Evolutionary conservation across 257 asterid species (phyloP).

Genomic region (Solanum paucissectum): DNA sequence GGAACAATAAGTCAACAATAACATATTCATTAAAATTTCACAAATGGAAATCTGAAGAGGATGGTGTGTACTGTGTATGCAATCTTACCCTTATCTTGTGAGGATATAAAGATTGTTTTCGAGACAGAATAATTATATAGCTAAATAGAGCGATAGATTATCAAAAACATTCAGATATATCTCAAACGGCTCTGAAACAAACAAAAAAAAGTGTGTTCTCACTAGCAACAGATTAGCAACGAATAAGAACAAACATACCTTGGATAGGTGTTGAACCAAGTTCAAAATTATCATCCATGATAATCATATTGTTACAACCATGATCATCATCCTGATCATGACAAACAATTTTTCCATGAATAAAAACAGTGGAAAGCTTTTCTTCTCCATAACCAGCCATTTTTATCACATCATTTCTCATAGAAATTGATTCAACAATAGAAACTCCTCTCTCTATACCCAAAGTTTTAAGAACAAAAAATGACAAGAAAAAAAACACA

Average conservation of each 20-base stretch:
- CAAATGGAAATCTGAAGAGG: accelerated
- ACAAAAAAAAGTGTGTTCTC: not conserved
- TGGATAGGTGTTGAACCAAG: not conserved
- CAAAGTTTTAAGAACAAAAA: not conserved
- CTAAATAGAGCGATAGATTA: not conserved
- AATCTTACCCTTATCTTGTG: not conserved
- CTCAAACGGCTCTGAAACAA: not conserved
- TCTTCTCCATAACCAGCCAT: slow-evolving; percentile 89
- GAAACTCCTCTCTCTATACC: slow-evolving; percentile 5
- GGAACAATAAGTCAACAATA: not conserved
- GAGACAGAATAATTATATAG: not conserved
- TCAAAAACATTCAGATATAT: not conserved
- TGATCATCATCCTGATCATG: not conserved
- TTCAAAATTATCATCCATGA: not conserved
- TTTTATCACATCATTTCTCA: slow-evolving; percentile 40
- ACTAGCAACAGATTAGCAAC: not conserved
- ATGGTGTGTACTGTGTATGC: not conserved
- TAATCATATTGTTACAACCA: not conserved
- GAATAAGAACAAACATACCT: not conserved
- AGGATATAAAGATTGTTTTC: not conserved
- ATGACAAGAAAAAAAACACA: not conserved
- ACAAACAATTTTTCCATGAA: slow-evolving; percentile 49
- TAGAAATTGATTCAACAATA: slow-evolving; percentile 12
- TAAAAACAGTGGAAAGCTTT: slow-evolving; percentile 56
- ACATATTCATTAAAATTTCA: not conserved